Conservation (phyloP, 2,329 filamentous ascomycete species). For the Neofusicoccum parvum region DNA sequence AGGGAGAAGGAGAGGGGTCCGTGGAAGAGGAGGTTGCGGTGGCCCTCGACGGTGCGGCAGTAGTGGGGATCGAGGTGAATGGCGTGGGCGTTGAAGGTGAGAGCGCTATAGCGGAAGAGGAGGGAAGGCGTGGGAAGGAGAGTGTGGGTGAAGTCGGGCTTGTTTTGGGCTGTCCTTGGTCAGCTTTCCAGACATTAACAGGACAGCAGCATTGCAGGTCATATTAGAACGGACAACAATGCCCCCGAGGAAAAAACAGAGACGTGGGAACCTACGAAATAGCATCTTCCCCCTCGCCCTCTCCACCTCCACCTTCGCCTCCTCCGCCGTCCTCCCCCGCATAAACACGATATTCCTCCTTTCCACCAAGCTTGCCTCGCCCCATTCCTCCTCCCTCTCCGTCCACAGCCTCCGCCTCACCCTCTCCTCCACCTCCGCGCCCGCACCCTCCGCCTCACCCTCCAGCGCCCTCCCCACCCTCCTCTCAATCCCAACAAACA, state of each 20-base stretch:
- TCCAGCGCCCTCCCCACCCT: constrained; percentile 42
- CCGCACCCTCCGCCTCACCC: constrained; percentile 27
- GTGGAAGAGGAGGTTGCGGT: constrained; percentile 77
- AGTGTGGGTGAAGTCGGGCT: constrained; percentile 59
- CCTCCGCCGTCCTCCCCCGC: constrained; percentile 49
- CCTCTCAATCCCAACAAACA: constrained; percentile 64
- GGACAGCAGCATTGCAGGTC: background rate
- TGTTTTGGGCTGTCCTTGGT: constrained; percentile 45
- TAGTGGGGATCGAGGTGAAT: constrained; percentile 83
- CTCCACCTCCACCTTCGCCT: constrained; percentile 34
- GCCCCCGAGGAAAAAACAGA: background rate
- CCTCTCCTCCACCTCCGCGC: constrained; percentile 33
- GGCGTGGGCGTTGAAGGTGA: constrained; percentile 88
- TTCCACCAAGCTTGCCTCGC: constrained; percentile 56
- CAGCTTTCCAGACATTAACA: background rate
- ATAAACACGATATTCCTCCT: constrained; percentile 66
- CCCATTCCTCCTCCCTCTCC: constrained; percentile 44
- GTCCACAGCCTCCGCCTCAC: constrained; percentile 44
- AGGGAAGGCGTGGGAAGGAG: constrained; percentile 70
- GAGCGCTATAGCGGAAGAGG: constrained; percentile 73
- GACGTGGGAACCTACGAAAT: constrained; percentile 30
- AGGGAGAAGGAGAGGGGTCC: constrained; percentile 80
- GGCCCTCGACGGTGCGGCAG: constrained; percentile 70
- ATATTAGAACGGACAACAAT: background rate
- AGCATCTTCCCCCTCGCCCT: constrained; percentile 40